Conservation (phyloP, 768 basidiomycete species). For the Hemileccinum rubropunctum region DNA sequence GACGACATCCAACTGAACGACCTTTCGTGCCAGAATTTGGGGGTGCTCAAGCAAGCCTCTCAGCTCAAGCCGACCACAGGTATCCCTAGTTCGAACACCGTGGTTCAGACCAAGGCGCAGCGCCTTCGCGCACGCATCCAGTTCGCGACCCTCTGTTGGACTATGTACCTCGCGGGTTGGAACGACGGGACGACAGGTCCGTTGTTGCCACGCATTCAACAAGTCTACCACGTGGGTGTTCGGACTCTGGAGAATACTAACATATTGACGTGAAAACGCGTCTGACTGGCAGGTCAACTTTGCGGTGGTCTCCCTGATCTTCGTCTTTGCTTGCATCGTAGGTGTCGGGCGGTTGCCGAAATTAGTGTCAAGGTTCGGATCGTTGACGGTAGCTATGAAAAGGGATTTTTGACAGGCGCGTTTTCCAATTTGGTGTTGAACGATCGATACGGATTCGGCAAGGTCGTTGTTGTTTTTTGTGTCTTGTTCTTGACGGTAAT, state of each 20-base stretch:
- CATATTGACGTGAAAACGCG: neutral
- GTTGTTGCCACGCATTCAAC: slow-evolving; percentile 37
- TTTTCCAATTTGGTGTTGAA: slow-evolving; percentile 30
- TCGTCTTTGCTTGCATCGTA: slow-evolving; percentile 41
- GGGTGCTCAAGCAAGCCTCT: neutral
- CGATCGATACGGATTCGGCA: slow-evolving; percentile 33
- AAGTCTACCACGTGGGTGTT: slow-evolving; percentile 33
- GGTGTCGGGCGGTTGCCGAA: slow-evolving; percentile 7
- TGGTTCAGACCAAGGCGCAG: slow-evolving; percentile 20
- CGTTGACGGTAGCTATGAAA: neutral
- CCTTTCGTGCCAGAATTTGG: neutral
- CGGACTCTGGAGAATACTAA: neutral
- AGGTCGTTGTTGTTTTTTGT: slow-evolving; percentile 15
- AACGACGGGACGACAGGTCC: slow-evolving; percentile 40
- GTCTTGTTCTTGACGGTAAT: neutral
- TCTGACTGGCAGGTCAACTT: slow-evolving; percentile 35
- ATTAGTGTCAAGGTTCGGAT: neutral
- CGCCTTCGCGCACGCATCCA: slow-evolving; percentile 27
- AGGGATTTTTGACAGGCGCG: slow-evolving; percentile 35
- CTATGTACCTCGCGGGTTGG: slow-evolving; percentile 36
- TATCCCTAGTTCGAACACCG: neutral
- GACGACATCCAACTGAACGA: slow-evolving; percentile 7
- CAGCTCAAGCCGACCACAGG: neutral
- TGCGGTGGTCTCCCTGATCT: slow-evolving; percentile 40
- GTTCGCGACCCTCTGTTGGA: slow-evolving; percentile 34